These are phyloP conservation scores for Phytophthora kernoviae DNA, from an alignment of 352 stramenopile genomes.

Conservation along the genomic window DNA sequence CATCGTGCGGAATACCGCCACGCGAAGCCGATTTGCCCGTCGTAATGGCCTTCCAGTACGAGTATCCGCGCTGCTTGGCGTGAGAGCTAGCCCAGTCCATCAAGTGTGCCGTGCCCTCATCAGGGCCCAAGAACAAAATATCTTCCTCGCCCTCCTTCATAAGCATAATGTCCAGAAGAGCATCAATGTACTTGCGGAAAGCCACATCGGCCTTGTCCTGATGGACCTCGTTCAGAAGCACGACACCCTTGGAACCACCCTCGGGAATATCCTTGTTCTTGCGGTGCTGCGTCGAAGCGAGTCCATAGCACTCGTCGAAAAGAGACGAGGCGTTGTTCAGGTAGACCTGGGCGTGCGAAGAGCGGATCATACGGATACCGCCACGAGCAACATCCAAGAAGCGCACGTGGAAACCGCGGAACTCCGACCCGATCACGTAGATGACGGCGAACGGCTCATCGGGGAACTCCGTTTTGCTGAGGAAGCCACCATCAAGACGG, in stretches of 20 bases:
- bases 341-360: conserved; percentile 89
- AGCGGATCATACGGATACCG: conserved; percentile 93
- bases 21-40: conserved; percentile 94
- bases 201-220: conserved; percentile 84
- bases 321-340: conserved; percentile 91
- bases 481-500: conserved; percentile 76
- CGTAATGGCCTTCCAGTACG: conserved; percentile 96
- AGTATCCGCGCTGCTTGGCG: conserved; percentile 93
- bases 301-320: conserved; percentile 96
- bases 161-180: conserved; percentile 96
- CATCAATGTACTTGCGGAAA: conserved; percentile 97
- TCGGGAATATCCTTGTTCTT: conserved; percentile 99
- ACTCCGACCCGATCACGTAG: conserved; percentile 94
- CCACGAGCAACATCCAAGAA: conserved; percentile 97
- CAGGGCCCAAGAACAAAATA: conserved; percentile 97
- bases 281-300: conserved; percentile 97
- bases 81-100: conserved; percentile 96
- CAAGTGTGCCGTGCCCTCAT: conserved; percentile 98
- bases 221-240: conserved; percentile 94
- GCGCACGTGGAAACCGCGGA: conserved; percentile 98
- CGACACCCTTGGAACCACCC: conserved; percentile 96
- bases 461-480: conserved; percentile 73
- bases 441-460: conserved; percentile 95
- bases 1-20: conserved; percentile 98
- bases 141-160: conserved; percentile 96